These are phyloP conservation scores for Candida oleophila DNA, from an alignment of 805 yeast species.

Conservation along the genomic window DNA sequence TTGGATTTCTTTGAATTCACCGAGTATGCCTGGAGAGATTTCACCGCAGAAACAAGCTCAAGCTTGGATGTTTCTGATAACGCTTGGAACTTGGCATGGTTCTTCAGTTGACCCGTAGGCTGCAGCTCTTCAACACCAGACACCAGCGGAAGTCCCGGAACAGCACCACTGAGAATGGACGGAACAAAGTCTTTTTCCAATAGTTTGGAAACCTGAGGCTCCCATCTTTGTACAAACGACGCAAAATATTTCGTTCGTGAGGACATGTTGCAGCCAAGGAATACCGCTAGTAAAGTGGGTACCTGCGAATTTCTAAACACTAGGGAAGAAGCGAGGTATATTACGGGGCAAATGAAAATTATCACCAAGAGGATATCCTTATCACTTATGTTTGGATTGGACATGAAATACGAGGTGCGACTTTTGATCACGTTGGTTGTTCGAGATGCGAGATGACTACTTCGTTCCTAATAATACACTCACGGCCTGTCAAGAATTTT, in stretches of 20 bases:
- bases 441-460: background rate
- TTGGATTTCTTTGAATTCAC: constrained; percentile 41
- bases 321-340: constrained; percentile 19
- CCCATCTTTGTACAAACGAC: constrained; percentile 9
- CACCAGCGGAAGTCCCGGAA: background rate
- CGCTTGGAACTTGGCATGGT: constrained; percentile 10
- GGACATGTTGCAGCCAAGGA: constrained; percentile 32
- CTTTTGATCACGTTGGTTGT: too few species aligned
- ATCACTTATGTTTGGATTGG: constrained; percentile 11
- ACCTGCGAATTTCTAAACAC: constrained; percentile 20
- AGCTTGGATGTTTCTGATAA: constrained; percentile 20
- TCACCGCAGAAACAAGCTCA: constrained; percentile 42
- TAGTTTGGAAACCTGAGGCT: background rate
- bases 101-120: too few species aligned
- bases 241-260: constrained; percentile 25
- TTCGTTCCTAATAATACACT: too few species aligned
- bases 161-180: background rate
- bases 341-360: constrained; percentile 13
- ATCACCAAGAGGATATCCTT: constrained; percentile 17
- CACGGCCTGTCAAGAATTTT: too few species aligned
- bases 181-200: background rate
- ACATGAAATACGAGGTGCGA: background rate
- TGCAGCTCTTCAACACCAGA: background rate
- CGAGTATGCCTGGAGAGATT: constrained; percentile 47
- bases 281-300: constrained; percentile 28